These are phyloP conservation scores for Diaporthe vaccinii DNA, from an alignment of 2,329 filamentous ascomycete genomes.

Conservation along the genomic window DNA sequence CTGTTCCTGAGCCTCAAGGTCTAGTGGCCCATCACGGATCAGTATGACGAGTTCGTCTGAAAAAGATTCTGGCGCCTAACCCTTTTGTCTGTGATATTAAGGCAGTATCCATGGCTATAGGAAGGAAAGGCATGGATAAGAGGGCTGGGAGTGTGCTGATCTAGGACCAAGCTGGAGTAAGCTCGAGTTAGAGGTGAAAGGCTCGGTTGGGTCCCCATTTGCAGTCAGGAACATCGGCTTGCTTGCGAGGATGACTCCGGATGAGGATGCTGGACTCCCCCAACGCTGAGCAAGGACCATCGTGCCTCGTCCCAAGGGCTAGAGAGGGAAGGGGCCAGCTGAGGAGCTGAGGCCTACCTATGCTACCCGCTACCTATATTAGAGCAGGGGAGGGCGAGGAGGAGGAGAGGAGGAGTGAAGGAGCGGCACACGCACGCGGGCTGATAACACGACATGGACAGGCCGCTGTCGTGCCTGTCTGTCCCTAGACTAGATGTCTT, in stretches of 20 bases:
- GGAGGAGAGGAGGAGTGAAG: neutral
- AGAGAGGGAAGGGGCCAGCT: conserved; percentile 15
- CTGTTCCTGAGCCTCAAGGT: conserved; percentile 29
- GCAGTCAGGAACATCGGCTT: conserved; percentile 16
- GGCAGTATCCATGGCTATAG: conserved; percentile 24
- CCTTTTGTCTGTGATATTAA: conserved; percentile 1
- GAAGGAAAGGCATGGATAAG: conserved; percentile 7
- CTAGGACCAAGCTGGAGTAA: conserved; percentile 2
- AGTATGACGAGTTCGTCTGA: conserved; percentile 29
- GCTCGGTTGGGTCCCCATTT: conserved; percentile 19
- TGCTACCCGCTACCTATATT: neutral
- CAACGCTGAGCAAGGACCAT: conserved; percentile 4
- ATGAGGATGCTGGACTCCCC: conserved; percentile 11
- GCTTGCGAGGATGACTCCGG: conserved; percentile 17
- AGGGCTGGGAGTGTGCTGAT: conserved; percentile 7
- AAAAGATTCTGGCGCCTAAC: conserved; percentile 13
- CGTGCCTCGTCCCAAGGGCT: conserved; percentile 7
- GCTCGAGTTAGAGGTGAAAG: conserved; percentile 3
- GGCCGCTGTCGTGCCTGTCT: neutral
- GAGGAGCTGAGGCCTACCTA: neutral
- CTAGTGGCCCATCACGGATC: neutral
- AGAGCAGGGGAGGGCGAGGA: neutral
- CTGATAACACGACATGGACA: conserved; percentile 31
- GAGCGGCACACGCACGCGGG: conserved; percentile 16
- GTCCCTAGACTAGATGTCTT: conserved; percentile 5